These are phyloP conservation scores for Dalbergia cochinchinensis DNA, from an alignment of 306 rosid genomes.

Conservation along the genomic window DNA sequence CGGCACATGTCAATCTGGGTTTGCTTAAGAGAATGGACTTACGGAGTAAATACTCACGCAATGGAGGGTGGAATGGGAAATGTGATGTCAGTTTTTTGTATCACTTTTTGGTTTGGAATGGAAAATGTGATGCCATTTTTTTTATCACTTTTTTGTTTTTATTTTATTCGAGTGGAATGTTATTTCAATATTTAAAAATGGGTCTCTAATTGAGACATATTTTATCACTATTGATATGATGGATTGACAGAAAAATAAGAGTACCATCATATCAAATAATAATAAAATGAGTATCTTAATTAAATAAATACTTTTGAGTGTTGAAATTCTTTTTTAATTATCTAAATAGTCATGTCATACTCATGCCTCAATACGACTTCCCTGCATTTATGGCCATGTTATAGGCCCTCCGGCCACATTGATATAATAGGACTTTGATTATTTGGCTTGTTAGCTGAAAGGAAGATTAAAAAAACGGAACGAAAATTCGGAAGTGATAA, in stretches of 20 bases:
- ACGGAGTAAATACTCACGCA: conserved; percentile 16
- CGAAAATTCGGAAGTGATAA: background rate
- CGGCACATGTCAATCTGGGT: conserved; percentile 59
- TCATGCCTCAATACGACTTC: conserved; percentile 45
- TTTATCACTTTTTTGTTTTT: too few relatives aligned
- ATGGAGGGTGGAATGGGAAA: conserved; percentile 53
- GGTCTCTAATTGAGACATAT: too few relatives aligned
- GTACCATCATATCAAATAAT: too few relatives aligned
- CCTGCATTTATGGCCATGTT: conserved; percentile 53
- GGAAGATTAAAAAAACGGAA: background rate
- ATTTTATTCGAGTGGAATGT: too few relatives aligned
- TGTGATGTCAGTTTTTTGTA: background rate
- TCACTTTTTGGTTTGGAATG: conserved; percentile 23
- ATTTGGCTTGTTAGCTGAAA: background rate
- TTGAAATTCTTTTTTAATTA: conserved; percentile 1
- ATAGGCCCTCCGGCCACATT: background rate
- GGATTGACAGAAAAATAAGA: too few relatives aligned
- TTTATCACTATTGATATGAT: too few relatives aligned
- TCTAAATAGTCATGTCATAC: conserved; percentile 46
- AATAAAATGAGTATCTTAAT: too few relatives aligned
- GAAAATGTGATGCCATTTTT: too few relatives aligned
- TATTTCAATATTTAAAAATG: too few relatives aligned
- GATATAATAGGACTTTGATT: conserved; percentile 17
- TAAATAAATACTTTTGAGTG: too few relatives aligned
- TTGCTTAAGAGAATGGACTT: conserved; percentile 43